Evolutionary conservation across 305 asterid species (phyloP), one percentile per base, ranked within the genome.

Genomic region (Petunia hybrid): DNA sequence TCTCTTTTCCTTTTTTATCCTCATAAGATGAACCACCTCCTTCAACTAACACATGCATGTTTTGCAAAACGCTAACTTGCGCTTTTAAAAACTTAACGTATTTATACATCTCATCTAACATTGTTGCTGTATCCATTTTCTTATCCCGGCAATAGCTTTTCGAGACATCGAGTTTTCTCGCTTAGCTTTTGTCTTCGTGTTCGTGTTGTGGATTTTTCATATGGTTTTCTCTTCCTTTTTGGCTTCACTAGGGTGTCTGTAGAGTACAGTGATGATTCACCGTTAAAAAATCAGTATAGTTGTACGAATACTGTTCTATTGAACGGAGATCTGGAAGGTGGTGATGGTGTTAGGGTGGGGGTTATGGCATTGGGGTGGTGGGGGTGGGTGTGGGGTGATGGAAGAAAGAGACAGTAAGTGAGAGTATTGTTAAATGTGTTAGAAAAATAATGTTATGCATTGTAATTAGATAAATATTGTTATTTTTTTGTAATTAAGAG

Each of bases 31-130:
- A 22, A 22, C 74, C 16, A 31, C 79, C 59, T 8, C 42, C 22
- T 22, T 22, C 22, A 22, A 22, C 22, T 22, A 22, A 56, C 12
- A 9, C 31, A 5, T 95, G 95, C 98, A 93, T 93, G 53, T 85
- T 83, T 85, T 86, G 87, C 66, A 93, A 94, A 14, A 83, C 91
- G 80, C 83, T 84, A 36, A 87, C 81, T 83, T 93, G 97, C 85
- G 94, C 95, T 88, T 89, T 87, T 60, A 93, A 94, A 83, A 91
- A 91, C 74, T 81, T 84, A 87, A 93, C 85, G 88, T 93, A 93
- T 83, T 89, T 91, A 87, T 86, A 86, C 66, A 93, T 86, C 89
- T 92, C 93, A 78, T 91, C 97, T 43, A 90, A 89, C 82, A 89
- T 88, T 5, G 91, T 89, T 81, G 91, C 91, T 83, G 71, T 91